Conservation (phyloP, 768 basidiomycete species). For the Auricularia heimuer region DNA sequence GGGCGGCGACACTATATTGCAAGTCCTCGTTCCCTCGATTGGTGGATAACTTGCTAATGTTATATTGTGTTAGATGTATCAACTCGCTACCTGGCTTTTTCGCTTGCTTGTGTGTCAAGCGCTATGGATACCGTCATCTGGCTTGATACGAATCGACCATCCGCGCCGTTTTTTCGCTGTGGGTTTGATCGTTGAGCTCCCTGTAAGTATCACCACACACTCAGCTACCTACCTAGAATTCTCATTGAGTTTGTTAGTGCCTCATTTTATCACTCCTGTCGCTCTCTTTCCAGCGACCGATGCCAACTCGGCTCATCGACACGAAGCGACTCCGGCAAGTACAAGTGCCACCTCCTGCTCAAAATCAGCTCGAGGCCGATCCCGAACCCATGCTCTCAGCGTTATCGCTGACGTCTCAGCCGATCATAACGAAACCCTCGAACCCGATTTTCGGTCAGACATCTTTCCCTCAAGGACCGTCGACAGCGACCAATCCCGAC, state of each 20-base stretch:
- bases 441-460: constrained; percentile 63
- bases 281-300: constrained; percentile 58
- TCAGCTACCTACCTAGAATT: not conserved
- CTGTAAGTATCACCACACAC: constrained; percentile 32
- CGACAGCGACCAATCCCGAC: constrained; percentile 21
- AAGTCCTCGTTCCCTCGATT: constrained; percentile 16
- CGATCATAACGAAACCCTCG: constrained; percentile 32
- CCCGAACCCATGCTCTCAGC: constrained; percentile 35
- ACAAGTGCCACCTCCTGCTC: constrained; percentile 8
- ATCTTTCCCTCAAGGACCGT: constrained; percentile 36
- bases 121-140: constrained; percentile 19
- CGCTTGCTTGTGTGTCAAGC: not conserved
- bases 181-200: constrained; percentile 41
- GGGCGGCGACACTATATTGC: constrained; percentile 60
- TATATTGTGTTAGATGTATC: not conserved
- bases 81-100: not conserved
- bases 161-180: constrained; percentile 39
- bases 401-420: constrained; percentile 56
- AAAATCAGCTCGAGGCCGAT: constrained; percentile 36
- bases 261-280: constrained; percentile 40
- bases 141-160: constrained; percentile 27
- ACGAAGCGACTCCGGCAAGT: constrained; percentile 33
- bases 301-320: constrained; percentile 60
- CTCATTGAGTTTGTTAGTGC: constrained; percentile 29
- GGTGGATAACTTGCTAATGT: not conserved